Conservation (phyloP, 257 asterid species). For the Forsythia suspensa region DNA sequence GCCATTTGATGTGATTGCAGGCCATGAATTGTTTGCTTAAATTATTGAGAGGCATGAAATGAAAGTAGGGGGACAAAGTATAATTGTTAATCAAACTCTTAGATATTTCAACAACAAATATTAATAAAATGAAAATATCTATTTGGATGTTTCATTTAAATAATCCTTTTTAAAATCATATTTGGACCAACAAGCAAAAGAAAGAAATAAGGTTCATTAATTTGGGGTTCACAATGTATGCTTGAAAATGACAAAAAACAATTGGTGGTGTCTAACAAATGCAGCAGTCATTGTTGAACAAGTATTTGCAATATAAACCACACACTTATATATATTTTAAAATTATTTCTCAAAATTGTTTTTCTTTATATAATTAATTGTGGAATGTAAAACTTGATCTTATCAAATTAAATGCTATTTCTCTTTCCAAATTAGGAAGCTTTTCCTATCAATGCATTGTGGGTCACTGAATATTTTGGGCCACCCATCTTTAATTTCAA, state of each 20-base stretch:
- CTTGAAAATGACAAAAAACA: slow-evolving; percentile 12
- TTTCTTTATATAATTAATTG: no score
- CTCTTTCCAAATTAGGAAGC: neutral
- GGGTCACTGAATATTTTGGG: neutral
- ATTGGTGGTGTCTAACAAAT: slow-evolving; percentile 32
- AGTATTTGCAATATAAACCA: slow-evolving; percentile 13
- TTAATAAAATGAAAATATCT: slow-evolving; percentile 33
- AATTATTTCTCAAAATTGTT: neutral
- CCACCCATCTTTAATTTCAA: no score
- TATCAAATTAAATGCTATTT: no score
- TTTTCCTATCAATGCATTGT: neutral
- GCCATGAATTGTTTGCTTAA: slow-evolving; percentile 32
- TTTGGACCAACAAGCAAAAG: neutral
- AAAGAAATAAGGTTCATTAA: slow-evolving; percentile 34
- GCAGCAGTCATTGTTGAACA: slow-evolving; percentile 33
- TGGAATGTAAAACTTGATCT: no score
- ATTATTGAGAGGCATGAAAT: slow-evolving; percentile 15
- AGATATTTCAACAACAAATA: slow-evolving; percentile 31
- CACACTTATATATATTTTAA: neutral
- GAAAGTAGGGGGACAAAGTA: neutral
- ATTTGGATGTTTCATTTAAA: neutral
- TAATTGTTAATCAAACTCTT: slow-evolving; percentile 8
- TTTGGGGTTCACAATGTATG: slow-evolving; percentile 32
- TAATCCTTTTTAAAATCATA: no score
- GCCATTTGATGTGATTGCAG: slow-evolving; percentile 37